phyloP scores from a whole-genome alignment of 202 grass and related monocot species.

The Alloteropsis angusta region DNA sequence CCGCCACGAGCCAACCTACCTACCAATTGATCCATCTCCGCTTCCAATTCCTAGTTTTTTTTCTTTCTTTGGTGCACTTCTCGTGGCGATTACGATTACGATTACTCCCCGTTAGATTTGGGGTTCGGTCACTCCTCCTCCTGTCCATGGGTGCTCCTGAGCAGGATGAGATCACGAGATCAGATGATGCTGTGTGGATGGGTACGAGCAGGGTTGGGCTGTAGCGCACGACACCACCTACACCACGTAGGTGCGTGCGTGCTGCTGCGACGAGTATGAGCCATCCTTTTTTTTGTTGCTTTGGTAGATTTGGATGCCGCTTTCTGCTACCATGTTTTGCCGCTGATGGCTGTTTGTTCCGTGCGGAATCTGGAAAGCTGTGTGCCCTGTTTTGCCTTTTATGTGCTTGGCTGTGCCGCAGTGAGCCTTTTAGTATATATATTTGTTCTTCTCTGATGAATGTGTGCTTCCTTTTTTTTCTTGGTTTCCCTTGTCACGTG shows the following conservation, averaged over 20 bases:
- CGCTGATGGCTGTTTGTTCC: not conserved
- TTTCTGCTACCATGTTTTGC: conserved; percentile 14
- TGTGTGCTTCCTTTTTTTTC: not conserved
- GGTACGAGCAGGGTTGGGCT: conserved; percentile 25
- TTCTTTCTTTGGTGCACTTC: not conserved
- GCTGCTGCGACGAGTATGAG: conserved; percentile 11
- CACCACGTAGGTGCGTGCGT: not conserved
- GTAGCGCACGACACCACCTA: not conserved
- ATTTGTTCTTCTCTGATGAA: conserved; percentile 10
- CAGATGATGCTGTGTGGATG: not conserved
- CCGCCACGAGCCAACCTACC: not conserved
- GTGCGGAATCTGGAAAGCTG: conserved; percentile 38
- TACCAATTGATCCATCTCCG: not conserved
- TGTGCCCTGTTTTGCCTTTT: conserved; percentile 36
- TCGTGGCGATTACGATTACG: not conserved
- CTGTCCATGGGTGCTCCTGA: not conserved
- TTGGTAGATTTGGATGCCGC: conserved; percentile 30
- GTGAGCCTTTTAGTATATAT: not conserved
- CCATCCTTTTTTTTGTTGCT: conserved; percentile 27
- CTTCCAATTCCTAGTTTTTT: conserved; percentile 5
- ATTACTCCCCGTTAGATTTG: conserved; percentile 20
- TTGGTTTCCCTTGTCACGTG: not conserved
- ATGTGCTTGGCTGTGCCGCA: not conserved
- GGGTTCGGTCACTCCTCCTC: not conserved
- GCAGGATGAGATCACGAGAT: conserved; percentile 5